These are phyloP conservation scores for Neckera pumila DNA, from an alignment of 225 moss, liverwort and hornwort species.

Conservation along the genomic window DNA sequence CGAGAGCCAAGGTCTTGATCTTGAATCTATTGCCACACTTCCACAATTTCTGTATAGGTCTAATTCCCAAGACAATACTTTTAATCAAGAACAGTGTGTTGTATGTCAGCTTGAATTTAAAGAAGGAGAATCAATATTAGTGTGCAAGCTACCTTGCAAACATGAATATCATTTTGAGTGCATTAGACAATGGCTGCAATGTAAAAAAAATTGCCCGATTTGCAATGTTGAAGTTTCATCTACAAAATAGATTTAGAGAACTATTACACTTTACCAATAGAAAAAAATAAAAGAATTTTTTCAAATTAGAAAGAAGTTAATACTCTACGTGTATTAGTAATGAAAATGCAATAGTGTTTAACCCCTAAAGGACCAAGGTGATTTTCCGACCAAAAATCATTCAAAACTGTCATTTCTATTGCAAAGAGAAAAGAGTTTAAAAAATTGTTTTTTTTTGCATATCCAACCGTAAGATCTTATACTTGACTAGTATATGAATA, in stretches of 20 bases:
- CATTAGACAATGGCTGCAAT: conserved; percentile 34
- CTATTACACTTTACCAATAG: background rate
- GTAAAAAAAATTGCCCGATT: background rate
- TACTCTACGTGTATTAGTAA: background rate
- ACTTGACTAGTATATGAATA: too few relatives aligned
- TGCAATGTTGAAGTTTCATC: background rate
- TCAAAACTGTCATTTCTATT: too few relatives aligned
- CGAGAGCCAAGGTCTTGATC: conserved; percentile 22
- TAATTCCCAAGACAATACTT: background rate
- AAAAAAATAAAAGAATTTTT: background rate
- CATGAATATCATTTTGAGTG: conserved; percentile 48
- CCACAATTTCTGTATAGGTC: conserved; percentile 7
- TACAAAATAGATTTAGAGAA: background rate
- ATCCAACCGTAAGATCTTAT: too few relatives aligned
- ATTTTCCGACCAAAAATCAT: too few relatives aligned
- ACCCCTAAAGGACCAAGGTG: too few relatives aligned
- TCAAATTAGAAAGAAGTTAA: background rate
- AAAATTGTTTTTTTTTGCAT: too few relatives aligned
- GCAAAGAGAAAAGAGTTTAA: too few relatives aligned
- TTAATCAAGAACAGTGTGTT: conserved; percentile 32
- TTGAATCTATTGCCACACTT: conserved; percentile 16
- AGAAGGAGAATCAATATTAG: conserved; percentile 7
- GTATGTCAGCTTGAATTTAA: conserved; percentile 43
- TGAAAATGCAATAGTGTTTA: background rate
- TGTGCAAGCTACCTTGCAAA: conserved; percentile 37